A percentile compares a stretch with the other conserved stretches of the same genome.
Evolutionary conservation across 495 filamentous ascomycete genomes (phyloP).

Genomic region (Filosporella fistucella): DNA sequence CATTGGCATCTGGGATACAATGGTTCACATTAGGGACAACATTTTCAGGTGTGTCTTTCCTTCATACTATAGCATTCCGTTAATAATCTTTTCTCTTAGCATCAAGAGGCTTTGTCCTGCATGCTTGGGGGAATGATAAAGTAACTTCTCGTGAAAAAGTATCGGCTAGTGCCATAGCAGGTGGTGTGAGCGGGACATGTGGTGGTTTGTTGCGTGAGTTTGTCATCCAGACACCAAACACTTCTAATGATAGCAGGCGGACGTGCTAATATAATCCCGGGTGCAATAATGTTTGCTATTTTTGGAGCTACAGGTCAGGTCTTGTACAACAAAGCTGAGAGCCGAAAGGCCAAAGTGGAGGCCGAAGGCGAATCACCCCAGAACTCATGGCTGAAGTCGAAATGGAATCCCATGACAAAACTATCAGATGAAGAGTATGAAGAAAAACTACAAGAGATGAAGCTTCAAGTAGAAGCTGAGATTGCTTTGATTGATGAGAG

Average conservation of each 20-base stretch:
- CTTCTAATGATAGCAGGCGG: slow-evolving; percentile 27
- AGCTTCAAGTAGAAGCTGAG: slow-evolving; percentile 76
- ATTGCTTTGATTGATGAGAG: slow-evolving; percentile 83
- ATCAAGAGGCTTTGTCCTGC: slow-evolving; percentile 32
- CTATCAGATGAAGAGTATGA: slow-evolving; percentile 79
- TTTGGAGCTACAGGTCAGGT: slow-evolving; percentile 34
- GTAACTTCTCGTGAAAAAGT: slow-evolving; percentile 47
- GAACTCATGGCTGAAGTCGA: slow-evolving; percentile 45
- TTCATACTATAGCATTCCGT: not conserved
- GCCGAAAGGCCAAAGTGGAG: slow-evolving; percentile 7
- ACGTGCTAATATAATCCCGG: slow-evolving; percentile 47
- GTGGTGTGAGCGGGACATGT: slow-evolving; percentile 63
- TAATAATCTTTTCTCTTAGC: slow-evolving; percentile 20
- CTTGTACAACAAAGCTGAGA: slow-evolving; percentile 18
- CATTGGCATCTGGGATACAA: slow-evolving; percentile 67
- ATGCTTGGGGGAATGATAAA: slow-evolving; percentile 36
- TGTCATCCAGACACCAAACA: not conserved
- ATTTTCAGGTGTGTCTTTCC: slow-evolving; percentile 62
- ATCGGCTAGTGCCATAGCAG: slow-evolving; percentile 62
- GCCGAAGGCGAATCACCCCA: slow-evolving; percentile 16
- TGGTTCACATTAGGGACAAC: slow-evolving; percentile 73
- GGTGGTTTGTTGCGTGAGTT: slow-evolving; percentile 62
- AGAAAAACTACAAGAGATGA: slow-evolving; percentile 67
- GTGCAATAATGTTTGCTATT: slow-evolving; percentile 50
- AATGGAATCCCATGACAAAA: slow-evolving; percentile 76